Evolutionary conservation across 2,329 filamentous ascomycete species (phyloP), one percentile per base, ranked within the genome.

Genomic region (Sordariomycetes sp.): DNA sequence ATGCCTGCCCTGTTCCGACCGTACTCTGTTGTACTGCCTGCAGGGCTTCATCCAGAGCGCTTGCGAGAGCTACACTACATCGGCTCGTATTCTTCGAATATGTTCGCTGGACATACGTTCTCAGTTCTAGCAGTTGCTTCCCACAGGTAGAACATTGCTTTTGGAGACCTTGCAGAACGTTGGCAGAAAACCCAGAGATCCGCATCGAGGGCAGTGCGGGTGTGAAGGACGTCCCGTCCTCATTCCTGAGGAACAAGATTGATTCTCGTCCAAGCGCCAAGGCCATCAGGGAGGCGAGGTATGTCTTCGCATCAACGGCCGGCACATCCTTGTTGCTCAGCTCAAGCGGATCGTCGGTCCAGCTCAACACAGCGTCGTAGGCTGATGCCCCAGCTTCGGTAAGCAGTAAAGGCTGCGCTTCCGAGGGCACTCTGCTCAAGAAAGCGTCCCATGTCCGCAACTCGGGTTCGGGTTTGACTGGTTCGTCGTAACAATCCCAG

Each of bases 371-470:
- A 6, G 79, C 73, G 58, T 90, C 82, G 39, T 85, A 84, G 3
- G 72, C 66, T 8, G 54, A 54, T 2, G 79, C 63, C 0, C 81
- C 81, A 19, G 78, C 75, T 55, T 92, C 85, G 3, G 76, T 79
- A 10, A 87, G 58, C 41, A 83, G 79, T 2, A 68, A 54, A 2
- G 73, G 68, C 26, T 35, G 66, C 58, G 29, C 50, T 16, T 39
- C 32, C 9, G 38, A 39, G 2, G 52, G 43, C 20, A 18, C 6
- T 33, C 19, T 25, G 8, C 61, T 55, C 5, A n/a, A 61, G 50
- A 45, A 88, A 88, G 2, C 56, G 43, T 86, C 78, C 85, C 85
- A 92, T 1, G 79, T 80, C 39, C 69, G 71, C 46, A 77, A 75
- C 25, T 59, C 53, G 6, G 66, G 56, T 5, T 40, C 33, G 5